phyloP scores from a whole-genome alignment of 1,284 basidiomycete species.

The Cryptococcus wingfieldii region DNA sequence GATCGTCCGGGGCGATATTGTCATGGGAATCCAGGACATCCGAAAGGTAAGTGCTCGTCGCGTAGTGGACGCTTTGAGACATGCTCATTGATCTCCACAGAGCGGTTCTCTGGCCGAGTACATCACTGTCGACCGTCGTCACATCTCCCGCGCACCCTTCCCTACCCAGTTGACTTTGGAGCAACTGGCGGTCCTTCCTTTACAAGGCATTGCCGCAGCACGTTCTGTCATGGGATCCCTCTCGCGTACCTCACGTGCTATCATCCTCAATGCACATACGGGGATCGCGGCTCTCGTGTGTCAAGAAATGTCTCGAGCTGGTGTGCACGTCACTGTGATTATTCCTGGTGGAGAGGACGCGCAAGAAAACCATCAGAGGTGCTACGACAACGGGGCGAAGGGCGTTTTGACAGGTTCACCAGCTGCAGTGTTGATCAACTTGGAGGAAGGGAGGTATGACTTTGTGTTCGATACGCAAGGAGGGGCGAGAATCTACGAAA shows the following conservation, averaged over 20 bases:
- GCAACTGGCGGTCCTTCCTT: slow-evolving; percentile 71
- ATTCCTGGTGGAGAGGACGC: slow-evolving; percentile 37
- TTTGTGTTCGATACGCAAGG: slow-evolving; percentile 75
- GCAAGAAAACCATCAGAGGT: slow-evolving; percentile 25
- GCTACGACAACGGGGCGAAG: slow-evolving; percentile 40
- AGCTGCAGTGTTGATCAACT: slow-evolving; percentile 34
- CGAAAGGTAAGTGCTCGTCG: slow-evolving; percentile 57
- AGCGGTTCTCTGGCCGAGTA: slow-evolving; percentile 78
- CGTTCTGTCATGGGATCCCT: slow-evolving; percentile 63
- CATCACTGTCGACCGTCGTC: slow-evolving; percentile 69
- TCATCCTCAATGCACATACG: slow-evolving; percentile 70
- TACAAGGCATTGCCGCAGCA: slow-evolving; percentile 69
- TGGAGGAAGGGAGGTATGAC: slow-evolving; percentile 56
- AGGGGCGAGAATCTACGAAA: slow-evolving; percentile 69
- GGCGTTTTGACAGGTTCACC: slow-evolving; percentile 42
- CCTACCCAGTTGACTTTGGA: slow-evolving; percentile 57
- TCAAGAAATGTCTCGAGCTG: slow-evolving; percentile 59
- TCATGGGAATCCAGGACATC: slow-evolving; percentile 69
- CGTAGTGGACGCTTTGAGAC: neutral
- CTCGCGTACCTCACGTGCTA: slow-evolving; percentile 51
- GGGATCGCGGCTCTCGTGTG: slow-evolving; percentile 69
- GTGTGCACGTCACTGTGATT: slow-evolving; percentile 42
- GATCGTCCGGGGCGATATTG: slow-evolving; percentile 71
- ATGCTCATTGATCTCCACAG: slow-evolving; percentile 47
- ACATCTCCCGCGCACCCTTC: slow-evolving; percentile 63